Base-by-base conservation (phyloP, 2,329 filamentous ascomycete species). In the Beauveria sp. region DNA sequence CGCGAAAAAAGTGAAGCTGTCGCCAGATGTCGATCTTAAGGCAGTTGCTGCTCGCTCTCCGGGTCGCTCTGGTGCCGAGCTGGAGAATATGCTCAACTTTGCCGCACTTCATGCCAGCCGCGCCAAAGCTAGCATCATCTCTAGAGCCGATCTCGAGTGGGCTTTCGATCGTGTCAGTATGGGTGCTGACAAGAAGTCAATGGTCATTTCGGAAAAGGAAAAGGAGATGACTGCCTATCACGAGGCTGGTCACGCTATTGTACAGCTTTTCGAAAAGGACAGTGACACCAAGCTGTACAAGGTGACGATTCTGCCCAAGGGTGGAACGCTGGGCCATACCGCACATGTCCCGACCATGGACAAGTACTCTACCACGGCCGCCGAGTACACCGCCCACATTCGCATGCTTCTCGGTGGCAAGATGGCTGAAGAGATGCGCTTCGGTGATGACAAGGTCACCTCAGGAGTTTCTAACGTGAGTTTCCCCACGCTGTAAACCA, bases 101-200 rank as follows among this genome's bases (percentile, higher is more conserved):
- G 95, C 95, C 38, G 95, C 95, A 24, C 88, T 99, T 49, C 91
- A 89, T 70, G 95, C 95, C n/a, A 96, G 91, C 70, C 91, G 95
- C 73, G 83, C 90, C 67, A 95, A 93, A 76, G 84, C 89, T 45
- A 80, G 80, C 63, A 83, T 88, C 51, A 90, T 99, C 59, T 83
- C 84, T 14, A 88, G 91, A 74, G 76, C 83, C 40, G 92, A 98
- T 71, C 88, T 98, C 66, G 93, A 97, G 68, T 99, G 93, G 93
- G 95, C 95, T 62, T 98, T 96, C 76, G 95, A 99, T 79, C 95
- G 95, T 77, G 90, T 99, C 60, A 88, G 96, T 74, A 96, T 99
- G 91, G 95, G 95, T 43, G 90, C 93, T 2, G 95, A 99, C 77
- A 87, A 88, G 71, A 90, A 88, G 73, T 96, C 88, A 67, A 91